Percentiles rank a stretch among this genome's conserved stretches.
These are phyloP conservation scores for Niveomyces coronatus DNA, from an alignment of 2,329 filamentous ascomycete genomes.

Conservation along the genomic window DNA sequence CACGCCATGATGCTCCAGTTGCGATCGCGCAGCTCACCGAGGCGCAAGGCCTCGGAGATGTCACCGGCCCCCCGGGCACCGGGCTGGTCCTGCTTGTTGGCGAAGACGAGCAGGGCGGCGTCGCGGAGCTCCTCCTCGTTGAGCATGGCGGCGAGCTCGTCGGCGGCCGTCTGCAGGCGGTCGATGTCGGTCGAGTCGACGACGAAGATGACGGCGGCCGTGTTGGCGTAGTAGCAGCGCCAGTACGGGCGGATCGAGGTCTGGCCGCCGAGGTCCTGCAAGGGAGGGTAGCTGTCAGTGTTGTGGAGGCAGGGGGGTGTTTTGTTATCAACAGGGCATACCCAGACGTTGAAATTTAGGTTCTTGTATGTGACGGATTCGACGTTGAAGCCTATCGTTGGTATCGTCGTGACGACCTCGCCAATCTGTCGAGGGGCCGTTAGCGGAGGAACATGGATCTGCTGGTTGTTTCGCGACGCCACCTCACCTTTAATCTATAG, in stretches of 20 bases:
- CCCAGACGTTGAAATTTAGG: constrained; percentile 98
- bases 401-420: constrained; percentile 97
- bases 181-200: constrained; percentile 98
- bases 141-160: constrained; percentile 89
- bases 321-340: too few relatives aligned
- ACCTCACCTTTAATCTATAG: constrained; percentile 81
- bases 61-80: constrained; percentile 94
- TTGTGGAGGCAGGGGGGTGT: not conserved
- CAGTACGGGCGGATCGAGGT: constrained; percentile 98
- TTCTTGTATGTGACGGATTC: constrained; percentile 98
- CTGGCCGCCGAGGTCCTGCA: constrained; percentile 83
- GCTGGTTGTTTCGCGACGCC: not conserved
- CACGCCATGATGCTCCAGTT: constrained; percentile 99
- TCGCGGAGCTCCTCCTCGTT: constrained; percentile 96
- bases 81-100: constrained; percentile 98
- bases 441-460: not conserved
- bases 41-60: constrained; percentile 83
- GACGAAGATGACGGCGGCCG: constrained; percentile 95
- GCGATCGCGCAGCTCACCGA: constrained; percentile 85
- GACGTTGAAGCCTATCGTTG: constrained; percentile 98
- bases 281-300: constrained; percentile 2
- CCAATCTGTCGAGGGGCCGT: constrained; percentile 58
- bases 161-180: constrained; percentile 79
- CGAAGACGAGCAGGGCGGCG: constrained; percentile 85
- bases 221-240: constrained; percentile 99